Percentiles rank a stretch among this genome's conserved stretches.
phyloP scores from a whole-genome alignment of 192 early-diverging fungal genomes.

The Linnemannia zychae region DNA sequence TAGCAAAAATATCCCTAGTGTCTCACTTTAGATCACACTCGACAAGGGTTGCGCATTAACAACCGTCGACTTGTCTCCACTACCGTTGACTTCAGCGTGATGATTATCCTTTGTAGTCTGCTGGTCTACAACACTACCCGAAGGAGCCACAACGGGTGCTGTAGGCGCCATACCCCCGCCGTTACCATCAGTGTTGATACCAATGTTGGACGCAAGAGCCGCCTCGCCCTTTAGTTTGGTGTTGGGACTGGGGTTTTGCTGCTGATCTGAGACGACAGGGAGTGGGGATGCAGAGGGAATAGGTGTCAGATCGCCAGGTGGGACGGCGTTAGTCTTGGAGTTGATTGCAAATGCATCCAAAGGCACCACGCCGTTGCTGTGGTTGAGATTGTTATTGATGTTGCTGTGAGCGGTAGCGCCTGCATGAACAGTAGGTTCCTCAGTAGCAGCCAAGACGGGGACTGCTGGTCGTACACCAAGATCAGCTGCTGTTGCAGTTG shows the following conservation, averaged over 20 bases:
- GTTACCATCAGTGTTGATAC: neutral
- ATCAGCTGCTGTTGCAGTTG: neutral
- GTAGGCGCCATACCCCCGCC: neutral
- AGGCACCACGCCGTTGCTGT: neutral
- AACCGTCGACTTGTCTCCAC: neutral
- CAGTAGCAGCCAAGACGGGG: neutral
- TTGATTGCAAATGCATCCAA: neutral
- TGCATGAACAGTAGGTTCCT: neutral
- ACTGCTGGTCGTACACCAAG: neutral
- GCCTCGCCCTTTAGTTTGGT: neutral
- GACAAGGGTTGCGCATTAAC: neutral
- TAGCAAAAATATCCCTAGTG: neutral
- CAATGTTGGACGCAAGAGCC: neutral
- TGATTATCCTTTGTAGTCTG: neutral
- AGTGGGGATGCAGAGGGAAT: conserved; percentile 1
- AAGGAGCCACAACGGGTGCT: neutral
- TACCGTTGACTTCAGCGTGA: neutral
- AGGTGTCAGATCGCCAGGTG: neutral
- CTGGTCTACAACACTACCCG: neutral
- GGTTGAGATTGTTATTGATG: neutral
- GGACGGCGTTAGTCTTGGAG: neutral
- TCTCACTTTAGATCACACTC: neutral
- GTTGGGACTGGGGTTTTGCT: neutral
- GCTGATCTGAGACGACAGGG: neutral
- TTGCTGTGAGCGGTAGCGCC: neutral